Evolutionary conservation across 2,329 filamentous ascomycete genomes (phyloP).

Genomic region (Alternaria gansuensis): DNA sequence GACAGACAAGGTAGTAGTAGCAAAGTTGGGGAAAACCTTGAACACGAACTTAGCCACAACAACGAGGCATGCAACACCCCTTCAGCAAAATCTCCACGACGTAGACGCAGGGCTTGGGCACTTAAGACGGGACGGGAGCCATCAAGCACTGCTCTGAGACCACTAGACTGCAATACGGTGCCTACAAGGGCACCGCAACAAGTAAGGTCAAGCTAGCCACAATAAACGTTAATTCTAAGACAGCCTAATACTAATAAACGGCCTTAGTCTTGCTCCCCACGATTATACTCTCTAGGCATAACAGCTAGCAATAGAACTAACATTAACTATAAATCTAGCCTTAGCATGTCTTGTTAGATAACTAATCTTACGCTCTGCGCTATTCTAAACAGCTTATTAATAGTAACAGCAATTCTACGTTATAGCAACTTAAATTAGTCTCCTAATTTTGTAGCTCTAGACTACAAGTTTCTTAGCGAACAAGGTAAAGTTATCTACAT

Average conservation of each 20-base stretch:
- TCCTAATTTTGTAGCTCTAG: background rate
- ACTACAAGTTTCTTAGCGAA: constrained; percentile 11
- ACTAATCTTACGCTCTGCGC: constrained; percentile 7
- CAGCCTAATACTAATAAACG: background rate
- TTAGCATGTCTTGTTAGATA: constrained; percentile 9
- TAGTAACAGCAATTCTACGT: constrained; percentile 1
- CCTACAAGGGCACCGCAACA: constrained; percentile 10
- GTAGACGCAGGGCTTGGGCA: background rate
- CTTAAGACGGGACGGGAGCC: constrained; percentile 3
- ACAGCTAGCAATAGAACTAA: constrained; percentile 3
- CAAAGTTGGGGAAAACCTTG: constrained; percentile 5
- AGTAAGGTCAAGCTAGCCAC: constrained; percentile 7
- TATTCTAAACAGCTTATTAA: constrained; percentile 9
- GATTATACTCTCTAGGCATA: background rate
- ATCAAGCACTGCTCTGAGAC: constrained; percentile 16
- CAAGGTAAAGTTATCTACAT: constrained; percentile 9
- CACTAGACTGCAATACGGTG: constrained; percentile 6
- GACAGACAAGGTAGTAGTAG: constrained; percentile 9
- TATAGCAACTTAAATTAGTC: background rate
- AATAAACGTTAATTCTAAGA: background rate
- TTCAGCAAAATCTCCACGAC: constrained; percentile 6
- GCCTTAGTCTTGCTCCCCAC: background rate
- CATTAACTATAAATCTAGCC: background rate
- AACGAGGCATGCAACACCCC: background rate
- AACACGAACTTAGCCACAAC: constrained; percentile 8